Base-by-base conservation (phyloP, 2,329 filamentous ascomycete species). In the Waltergamsia citrina region DNA sequence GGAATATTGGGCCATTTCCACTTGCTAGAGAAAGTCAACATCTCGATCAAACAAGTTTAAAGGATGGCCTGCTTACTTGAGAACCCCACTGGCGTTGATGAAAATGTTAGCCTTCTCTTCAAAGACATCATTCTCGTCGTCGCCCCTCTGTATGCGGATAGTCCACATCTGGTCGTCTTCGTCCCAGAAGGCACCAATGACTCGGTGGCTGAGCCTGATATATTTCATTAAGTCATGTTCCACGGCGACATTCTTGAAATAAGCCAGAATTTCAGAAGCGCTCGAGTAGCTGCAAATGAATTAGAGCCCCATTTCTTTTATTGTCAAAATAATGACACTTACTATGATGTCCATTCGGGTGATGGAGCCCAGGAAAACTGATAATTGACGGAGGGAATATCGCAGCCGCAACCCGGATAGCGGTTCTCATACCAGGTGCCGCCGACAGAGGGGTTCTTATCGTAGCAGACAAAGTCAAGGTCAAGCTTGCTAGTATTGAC, bases 351-450 rank as follows among this genome's bases (percentile, higher is more conserved):
- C 74, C 75, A 80, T 27, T 65, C 61, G 6, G 65, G 65, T 47
- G 78, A 79, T 3, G 67, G 68, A 36, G 67, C 63, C 65, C 71
- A 78, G 3, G 71, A 70, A 45, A 75, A 78, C 45, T 75, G 73
- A 46, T 79, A 80, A 48, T 70, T 74, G 52, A 78, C 74, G 43
- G 63, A 67, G 7, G 70, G 70, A 14, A 74, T 60, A 45, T 75
- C 71, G 46, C 68, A 74, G 3, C 26, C 19, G 26, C 26, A 35
- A 8, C 33, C 33, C n/a, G 33, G 33, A 35, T 70, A 65, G 18
- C 20, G 26, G 18, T 48, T 47, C 30, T 48, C 45, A n/a, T 42
- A 39, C 47, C 47, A 49, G 8, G 44, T 44, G 15, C 50, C 51
- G 6, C 44, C 45, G 9, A 47, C 33, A 11, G 42, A 37, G 4